Conservation (phyloP, 2,329 filamentous ascomycete genomes). For the Pseudogymnoascus sp. region DNA sequence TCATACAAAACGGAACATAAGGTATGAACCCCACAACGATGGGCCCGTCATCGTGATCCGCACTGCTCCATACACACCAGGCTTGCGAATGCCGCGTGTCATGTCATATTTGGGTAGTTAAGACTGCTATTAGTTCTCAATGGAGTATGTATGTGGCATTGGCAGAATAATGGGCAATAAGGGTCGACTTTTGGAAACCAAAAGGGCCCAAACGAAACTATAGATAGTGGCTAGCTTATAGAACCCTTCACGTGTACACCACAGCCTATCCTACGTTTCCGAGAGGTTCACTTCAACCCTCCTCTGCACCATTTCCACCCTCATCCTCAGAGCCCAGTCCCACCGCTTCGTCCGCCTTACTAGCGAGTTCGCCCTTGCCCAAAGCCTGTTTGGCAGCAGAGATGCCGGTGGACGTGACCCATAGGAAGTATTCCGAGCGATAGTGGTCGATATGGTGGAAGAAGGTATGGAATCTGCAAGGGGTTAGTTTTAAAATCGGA, state of each 20-base stretch:
- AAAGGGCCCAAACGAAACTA: background rate
- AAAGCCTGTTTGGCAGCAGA: constrained; percentile 46
- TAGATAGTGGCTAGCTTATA: background rate
- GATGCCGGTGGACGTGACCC: constrained; percentile 63
- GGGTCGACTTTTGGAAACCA: background rate
- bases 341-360: background rate
- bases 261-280: background rate
- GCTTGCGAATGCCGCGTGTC: background rate
- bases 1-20: background rate
- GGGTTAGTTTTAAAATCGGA: constrained; percentile 16
- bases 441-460: constrained; percentile 75
- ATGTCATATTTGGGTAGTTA: background rate
- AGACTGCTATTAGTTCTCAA: background rate
- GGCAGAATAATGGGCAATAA: background rate
- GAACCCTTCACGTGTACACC: background rate
- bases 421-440: constrained; percentile 64
- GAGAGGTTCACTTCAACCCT: background rate
- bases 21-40: background rate
- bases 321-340: background rate
- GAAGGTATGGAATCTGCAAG: constrained; percentile 61
- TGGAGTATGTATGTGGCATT: background rate
- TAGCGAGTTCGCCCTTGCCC: constrained; percentile 33
- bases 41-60: constrained; percentile 6
- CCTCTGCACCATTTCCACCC: background rate
- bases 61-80: background rate